Base-by-base conservation (phyloP, 148 eudicot genomes). In the Rhododendron ferrugineum region DNA sequence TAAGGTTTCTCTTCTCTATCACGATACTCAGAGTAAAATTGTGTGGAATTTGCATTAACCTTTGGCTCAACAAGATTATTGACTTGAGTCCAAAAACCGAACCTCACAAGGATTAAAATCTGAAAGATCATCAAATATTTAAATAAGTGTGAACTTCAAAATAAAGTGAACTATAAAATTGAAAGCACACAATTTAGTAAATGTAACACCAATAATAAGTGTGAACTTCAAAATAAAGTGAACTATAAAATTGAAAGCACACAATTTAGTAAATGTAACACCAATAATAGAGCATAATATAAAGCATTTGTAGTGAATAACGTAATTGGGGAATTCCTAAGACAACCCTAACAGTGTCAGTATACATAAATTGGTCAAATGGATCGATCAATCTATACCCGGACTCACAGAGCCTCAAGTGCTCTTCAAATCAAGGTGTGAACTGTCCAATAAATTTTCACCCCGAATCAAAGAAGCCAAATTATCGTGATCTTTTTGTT, bases 41-140 rank as follows among this genome's bases (percentile, higher is more conserved):
- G 88, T 49, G 94, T 83, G 88, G 89, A 89, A 87, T 94, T 93
- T 44, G 87, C 32, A 84, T 89, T 90, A 82, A 92, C 93, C 77
- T 90, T 87, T 40, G 98, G 98, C 84, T 94, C 94, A 85, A 90
- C 86, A 85, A 97, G 88, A 89, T 90, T 66, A 50, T 90, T 91
- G 46, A 93, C 94, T 23, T 23, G 95, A 91, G 86, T 90, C 94
- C 84, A 90, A 85, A 84, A 97, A 90, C 40, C 85, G 88, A 81
- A 97, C 88, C 37, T 93, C 91, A 83, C 98, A 95, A 30, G 98
- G 96, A 85, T 74, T 73, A 90, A 86, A 92, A 85, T 93, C 99
- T 95, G 91, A 75, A 89, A 84, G 13, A 37, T 34, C 36, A 78
- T 81, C 20, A 40, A 10, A 68, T 66, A 85, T 28, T 54, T 34